Conservation (phyloP, 345 rosid species). For the Hibiscus trionum region DNA sequence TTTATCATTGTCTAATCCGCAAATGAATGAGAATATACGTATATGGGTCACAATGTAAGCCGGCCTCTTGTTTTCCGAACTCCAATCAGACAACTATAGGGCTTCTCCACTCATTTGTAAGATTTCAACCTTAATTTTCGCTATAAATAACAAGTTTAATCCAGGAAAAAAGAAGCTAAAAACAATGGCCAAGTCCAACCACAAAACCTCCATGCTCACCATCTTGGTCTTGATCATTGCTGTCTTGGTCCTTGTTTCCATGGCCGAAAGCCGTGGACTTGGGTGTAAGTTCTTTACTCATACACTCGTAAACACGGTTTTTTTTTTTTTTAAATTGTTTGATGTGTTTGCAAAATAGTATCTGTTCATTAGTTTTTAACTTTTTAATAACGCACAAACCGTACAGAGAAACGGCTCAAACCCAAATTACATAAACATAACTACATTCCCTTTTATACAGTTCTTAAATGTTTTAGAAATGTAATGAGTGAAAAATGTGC, state of each 20-base stretch:
- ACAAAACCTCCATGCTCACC: background rate
- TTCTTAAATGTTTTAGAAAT: background rate
- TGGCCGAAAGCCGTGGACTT: background rate
- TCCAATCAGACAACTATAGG: background rate
- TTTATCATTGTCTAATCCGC: background rate
- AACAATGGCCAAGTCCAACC: constrained; percentile 12
- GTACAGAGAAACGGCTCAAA: too few relatives aligned
- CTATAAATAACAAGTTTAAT: background rate
- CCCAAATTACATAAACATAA: too few relatives aligned
- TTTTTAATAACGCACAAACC: background rate
- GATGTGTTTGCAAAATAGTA: background rate
- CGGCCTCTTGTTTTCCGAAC: background rate
- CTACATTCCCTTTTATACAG: too few relatives aligned
- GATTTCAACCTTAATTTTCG: background rate
- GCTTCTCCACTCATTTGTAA: background rate
- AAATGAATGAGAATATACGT: background rate
- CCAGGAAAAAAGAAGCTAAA: background rate
- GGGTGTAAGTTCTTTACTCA: background rate
- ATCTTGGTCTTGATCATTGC: background rate
- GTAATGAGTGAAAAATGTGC: background rate
- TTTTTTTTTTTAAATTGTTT: too few relatives aligned
- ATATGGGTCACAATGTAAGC: background rate
- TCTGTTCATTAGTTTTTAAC: background rate
- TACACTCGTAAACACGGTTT: background rate
- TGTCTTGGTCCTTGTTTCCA: background rate